Evolutionary conservation across 176 grass and related monocot genomes (phyloP), one percentile per base, ranked within the genome.

Genomic region (Carex myosuroides): DNA sequence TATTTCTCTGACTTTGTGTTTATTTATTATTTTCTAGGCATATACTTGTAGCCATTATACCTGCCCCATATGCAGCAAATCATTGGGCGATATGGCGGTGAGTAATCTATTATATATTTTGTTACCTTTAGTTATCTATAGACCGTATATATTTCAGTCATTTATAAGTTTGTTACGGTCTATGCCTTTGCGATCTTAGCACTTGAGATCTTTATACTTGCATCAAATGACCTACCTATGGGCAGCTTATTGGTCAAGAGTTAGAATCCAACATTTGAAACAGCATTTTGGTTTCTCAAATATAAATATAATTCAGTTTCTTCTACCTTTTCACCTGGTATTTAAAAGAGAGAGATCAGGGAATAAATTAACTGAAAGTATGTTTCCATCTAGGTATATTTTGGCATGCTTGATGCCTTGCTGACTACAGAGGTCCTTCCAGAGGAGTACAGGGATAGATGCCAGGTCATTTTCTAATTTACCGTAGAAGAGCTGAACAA

Each of bases 21-120:
- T 61, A 44, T 46, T 64, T 48, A 46, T 46, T 16, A 59, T 35
- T 91, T 80, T 52, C 5, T 85, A 98, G 95, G 95, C 92, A 85
- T 98, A 98, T 82, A 95, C 95, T 33, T 98, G 95, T 86, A 98
- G 91, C 91, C 95, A 98, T 39, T 98, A 98, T 84, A 98, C 95
- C 9, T 98, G 95, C 84, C 95, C 95, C 74, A 93, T 98, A 72
- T 98, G 95, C 86, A 88, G 92, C 87, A 98, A 98, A 90, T 98
- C 95, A 11, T 89, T 98, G 91, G 95, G 95, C 82, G 94, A 97
- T 87, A 97, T 97, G 94, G 89, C 94, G 46, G 95, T 98, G 91
- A 92, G 91, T 58, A 53, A 85, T 81, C 60, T 79, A 80, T 35
- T 63, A 13, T 84, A 65, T 59, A 60, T 65, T 2, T 5, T 26